Base-by-base conservation (phyloP, 2,329 filamentous ascomycete genomes). In the Pestalotiopsis sp. region DNA sequence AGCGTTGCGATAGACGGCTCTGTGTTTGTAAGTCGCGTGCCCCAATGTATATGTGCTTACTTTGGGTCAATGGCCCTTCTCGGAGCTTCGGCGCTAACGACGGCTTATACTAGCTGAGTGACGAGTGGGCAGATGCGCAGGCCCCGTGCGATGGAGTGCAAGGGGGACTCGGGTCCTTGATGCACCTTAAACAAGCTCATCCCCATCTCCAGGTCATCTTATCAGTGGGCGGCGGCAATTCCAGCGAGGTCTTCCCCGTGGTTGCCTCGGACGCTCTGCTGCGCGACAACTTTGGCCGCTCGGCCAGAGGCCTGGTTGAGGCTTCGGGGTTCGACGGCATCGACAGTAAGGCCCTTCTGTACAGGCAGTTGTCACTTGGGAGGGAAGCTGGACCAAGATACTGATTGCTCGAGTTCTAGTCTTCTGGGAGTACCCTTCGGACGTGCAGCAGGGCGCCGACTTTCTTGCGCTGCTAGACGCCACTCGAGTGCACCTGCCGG, bases 371-470 rank as follows among this genome's bases (percentile, higher is more conserved):
- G n/a, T 38, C 3, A 12, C 20, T 60, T 11, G 17, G 20, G 31
- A 23, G 31, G 31, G 6, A 7, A 36, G 31, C 9, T 9, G 7
- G 31, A 36, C 9, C 31, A 36, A 36, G 31, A 52, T 52, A 9
- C 17, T n/a, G 45, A 52, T 20, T 52, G 14, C 17, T n/a, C 57
- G 27, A 62, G 60, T 59, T n/a, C 45, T 69, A 95, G 93, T 96
- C 77, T 91, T 92, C 75, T 96, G 93, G 93, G 90, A 94, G 77
- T 92, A 93, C 73, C 93, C 93, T 2, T 85, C 86, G 67, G 85
- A 92, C 76, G 77, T 84, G 2, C 83, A 89, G 66, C 88, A 95
- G 79, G 92, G 92, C 27, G 82, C 85, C 70, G 87, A 94, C 78
- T 95, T 94, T 76, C 80, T 94, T 59, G 84, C 87, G 20, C 85